phyloP scores from a whole-genome alignment of 2,329 filamentous ascomycete genomes.

The Talaromyces sp. region DNA sequence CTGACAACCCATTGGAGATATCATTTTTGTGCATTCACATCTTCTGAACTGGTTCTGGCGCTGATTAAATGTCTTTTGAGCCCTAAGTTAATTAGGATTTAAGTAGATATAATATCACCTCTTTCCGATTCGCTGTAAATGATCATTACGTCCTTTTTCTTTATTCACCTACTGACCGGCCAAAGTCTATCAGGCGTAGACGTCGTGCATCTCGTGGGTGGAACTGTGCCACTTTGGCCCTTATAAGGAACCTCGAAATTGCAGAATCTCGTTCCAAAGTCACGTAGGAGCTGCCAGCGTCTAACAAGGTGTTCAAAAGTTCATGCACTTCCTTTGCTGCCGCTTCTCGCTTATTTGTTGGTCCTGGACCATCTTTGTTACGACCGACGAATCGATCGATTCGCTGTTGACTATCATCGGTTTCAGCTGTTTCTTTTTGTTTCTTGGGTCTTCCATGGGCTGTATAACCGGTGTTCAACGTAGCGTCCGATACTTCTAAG shows the following conservation, averaged over 20 bases:
- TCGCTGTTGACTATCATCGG: conserved; percentile 45
- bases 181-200: conserved; percentile 58
- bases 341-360: conserved; percentile 49
- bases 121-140: background rate
- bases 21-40: too few species aligned
- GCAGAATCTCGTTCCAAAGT: conserved; percentile 55
- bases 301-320: conserved; percentile 52
- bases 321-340: conserved; percentile 52
- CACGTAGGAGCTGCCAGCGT: conserved; percentile 52
- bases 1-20: too few species aligned
- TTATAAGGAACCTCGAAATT: conserved; percentile 56
- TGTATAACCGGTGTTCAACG: conserved; percentile 57
- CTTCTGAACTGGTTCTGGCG: too few species aligned
- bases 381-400: conserved; percentile 56
- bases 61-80: too few species aligned
- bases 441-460: conserved; percentile 53
- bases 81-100: conserved; percentile 11
- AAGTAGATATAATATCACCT: conserved; percentile 20
- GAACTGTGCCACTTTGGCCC: conserved; percentile 59
- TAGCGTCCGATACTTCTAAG: conserved; percentile 63
- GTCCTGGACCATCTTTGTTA: conserved; percentile 28
- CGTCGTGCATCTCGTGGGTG: conserved; percentile 57
- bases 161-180: conserved; percentile 39
- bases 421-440: conserved; percentile 32
- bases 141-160: background rate